Percentiles rank a stretch among this genome's conserved stretches.
Conservation (phyloP, 495 filamentous ascomycete genomes). For the Neurospora discreta region DNA sequence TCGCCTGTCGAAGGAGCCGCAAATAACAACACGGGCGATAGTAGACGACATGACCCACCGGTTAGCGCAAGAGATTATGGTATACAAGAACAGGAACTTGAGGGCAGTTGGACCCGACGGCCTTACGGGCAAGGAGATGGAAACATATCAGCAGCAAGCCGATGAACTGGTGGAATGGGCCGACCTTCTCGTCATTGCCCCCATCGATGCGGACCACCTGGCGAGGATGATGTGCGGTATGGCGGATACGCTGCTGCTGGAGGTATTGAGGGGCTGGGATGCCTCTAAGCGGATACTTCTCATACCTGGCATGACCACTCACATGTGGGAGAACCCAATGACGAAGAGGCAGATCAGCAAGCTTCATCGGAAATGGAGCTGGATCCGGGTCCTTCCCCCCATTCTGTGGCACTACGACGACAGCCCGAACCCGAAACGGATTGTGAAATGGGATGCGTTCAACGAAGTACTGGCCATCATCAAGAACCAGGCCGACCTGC, state of each 20-base stretch:
- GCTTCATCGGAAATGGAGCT: slow-evolving; percentile 68
- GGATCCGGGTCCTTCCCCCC: slow-evolving; percentile 61
- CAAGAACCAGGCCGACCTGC: slow-evolving; percentile 52
- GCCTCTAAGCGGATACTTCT: slow-evolving; percentile 72
- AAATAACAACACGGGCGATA: slow-evolving; percentile 43
- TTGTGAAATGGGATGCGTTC: slow-evolving; percentile 56
- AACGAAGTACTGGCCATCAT: slow-evolving; percentile 54
- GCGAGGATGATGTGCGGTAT: slow-evolving; percentile 76
- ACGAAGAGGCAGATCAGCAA: slow-evolving; percentile 74
- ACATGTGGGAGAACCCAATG: slow-evolving; percentile 80
- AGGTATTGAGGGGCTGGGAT: slow-evolving; percentile 71
- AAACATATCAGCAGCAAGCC: slow-evolving; percentile 40
- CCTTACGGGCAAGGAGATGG: slow-evolving; percentile 27
- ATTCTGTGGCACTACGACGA: slow-evolving; percentile 62
- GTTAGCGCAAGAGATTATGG: slow-evolving; percentile 40
- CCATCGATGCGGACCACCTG: slow-evolving; percentile 71
- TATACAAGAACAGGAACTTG: slow-evolving; percentile 33
- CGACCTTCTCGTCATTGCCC: slow-evolving; percentile 71
- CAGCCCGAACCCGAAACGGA: slow-evolving; percentile 32
- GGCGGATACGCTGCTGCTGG: slow-evolving; percentile 59
- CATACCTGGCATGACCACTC: slow-evolving; percentile 69
- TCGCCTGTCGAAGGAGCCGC: slow-evolving; percentile 42
- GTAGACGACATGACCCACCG: slow-evolving; percentile 42
- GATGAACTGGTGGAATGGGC: slow-evolving; percentile 74
- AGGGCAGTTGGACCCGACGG: slow-evolving; percentile 15